Evolutionary conservation across 345 rosid genomes (phyloP).

Genomic region (Angophora floribunda): DNA sequence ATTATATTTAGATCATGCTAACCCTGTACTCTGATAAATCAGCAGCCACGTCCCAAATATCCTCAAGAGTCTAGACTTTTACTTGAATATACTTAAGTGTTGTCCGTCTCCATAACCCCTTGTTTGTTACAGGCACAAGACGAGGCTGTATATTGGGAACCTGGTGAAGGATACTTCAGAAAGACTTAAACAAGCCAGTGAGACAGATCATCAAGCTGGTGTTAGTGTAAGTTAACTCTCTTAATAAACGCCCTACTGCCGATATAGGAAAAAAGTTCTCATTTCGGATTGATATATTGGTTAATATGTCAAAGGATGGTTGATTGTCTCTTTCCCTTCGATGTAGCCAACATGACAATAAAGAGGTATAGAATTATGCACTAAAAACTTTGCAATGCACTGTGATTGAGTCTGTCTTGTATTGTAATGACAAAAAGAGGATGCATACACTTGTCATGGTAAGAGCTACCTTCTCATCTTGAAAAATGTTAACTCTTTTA

Average conservation of each 20-base stretch:
- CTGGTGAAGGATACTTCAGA: conserved; percentile 90
- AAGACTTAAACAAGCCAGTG: conserved; percentile 87
- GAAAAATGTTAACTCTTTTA: neutral
- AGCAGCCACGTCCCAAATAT: neutral
- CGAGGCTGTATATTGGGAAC: conserved; percentile 72
- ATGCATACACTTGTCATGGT: neutral
- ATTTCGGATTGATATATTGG: neutral
- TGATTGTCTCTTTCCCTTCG: neutral
- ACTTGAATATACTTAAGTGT: neutral
- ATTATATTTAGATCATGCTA: neutral
- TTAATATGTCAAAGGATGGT: neutral
- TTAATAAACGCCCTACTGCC: neutral
- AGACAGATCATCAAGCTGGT: conserved; percentile 66
- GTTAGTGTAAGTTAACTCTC: conserved; percentile 29
- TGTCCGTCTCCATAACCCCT: neutral
- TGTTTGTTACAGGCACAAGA: conserved; percentile 58
- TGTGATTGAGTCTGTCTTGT: neutral
- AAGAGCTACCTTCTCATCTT: neutral
- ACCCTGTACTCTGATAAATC: neutral
- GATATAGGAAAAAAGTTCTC: neutral
- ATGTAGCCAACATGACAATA: neutral
- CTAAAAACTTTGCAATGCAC: neutral
- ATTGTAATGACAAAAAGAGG: neutral
- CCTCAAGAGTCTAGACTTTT: neutral
- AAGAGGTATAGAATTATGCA: neutral